Percentiles rank a stretch among this genome's conserved stretches.
phyloP scores from a whole-genome alignment of 2,329 filamentous ascomycete species.

The Sporothrix humicola region DNA sequence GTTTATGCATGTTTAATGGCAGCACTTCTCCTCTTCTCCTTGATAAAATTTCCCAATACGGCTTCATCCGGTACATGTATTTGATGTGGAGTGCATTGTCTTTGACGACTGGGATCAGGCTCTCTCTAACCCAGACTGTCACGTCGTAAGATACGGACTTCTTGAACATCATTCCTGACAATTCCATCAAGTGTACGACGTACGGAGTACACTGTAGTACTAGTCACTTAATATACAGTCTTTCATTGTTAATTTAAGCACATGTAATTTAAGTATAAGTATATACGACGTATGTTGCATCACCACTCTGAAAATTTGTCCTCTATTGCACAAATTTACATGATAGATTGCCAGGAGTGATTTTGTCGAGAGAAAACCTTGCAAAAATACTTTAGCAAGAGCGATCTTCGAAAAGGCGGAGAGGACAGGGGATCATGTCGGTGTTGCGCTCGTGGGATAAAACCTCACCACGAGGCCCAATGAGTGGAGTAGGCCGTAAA shows the following conservation, averaged over 20 bases:
- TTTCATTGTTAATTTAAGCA: no score
- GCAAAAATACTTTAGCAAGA: not conserved
- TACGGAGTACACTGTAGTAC: no score
- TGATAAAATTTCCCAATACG: not conserved
- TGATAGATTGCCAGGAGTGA: no score
- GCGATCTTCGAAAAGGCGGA: not conserved
- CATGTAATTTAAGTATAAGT: no score
- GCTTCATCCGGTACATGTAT: not conserved
- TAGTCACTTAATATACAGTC: no score
- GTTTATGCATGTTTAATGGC: not conserved
- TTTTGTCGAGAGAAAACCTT: not conserved
- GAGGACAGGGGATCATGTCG: not conserved
- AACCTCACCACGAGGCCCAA: not conserved
- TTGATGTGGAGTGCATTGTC: not conserved
- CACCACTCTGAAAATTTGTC: no score
- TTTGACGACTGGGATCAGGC: not conserved
- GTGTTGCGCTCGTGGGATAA: not conserved
- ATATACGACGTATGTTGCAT: no score
- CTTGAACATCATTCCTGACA: no score
- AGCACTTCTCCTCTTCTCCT: not conserved
- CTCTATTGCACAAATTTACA: no score
- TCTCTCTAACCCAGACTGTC: not conserved
- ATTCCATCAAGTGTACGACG: no score
- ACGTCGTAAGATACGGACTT: not conserved
- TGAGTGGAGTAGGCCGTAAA: not conserved